Base-by-base conservation (phyloP, 495 filamentous ascomycete species). In the Penicillium riverlandense region DNA sequence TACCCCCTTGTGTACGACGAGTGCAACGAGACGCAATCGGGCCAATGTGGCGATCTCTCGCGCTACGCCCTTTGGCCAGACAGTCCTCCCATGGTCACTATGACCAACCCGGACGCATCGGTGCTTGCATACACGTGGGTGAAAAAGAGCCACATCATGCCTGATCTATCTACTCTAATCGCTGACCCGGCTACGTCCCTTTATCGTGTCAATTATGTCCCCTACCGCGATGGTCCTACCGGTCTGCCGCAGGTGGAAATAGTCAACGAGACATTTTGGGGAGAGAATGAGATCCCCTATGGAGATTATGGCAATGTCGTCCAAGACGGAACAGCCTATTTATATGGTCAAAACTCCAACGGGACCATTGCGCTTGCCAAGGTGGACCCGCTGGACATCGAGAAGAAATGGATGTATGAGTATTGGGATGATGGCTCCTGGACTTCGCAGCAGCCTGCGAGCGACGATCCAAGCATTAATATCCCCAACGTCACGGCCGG, bases 71-170 rank as follows among this genome's bases (percentile, higher is more conserved):
- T 57, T 8, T 65, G 62, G 62, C 54, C 62, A 8, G 52, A 65
- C 34, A 49, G 40, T 14, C 61, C 53, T 15, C 62, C 62, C 5
- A 45, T 63, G 37, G 37, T 60, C 11, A 44, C 58, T 4, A 48
- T 37, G 6, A 53, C 40, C 8, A 38, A 50, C 15, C 30, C 28
- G 13, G 33, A 41, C 34, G 55, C 49, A 12, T 35, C 32, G 5
- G 48, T 49, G 9, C 47, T 47, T 8, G 48, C 50, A 5, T 63
- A 61, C 39, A 63, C 58, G 14, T 65, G 57, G 55, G 55, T 65
- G 42, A 38, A 29, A 36, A 47, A 65, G 35, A 11, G 11, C 10
- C 62, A 59, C 43, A 56, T 65, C 8, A 22, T 22, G 22, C 28
- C 42, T 39, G 48, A 46, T 31, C 38, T 61, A n/a, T 28, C 48